Evolutionary conservation across 2,329 filamentous ascomycete species (phyloP).

Genomic region (Neonectria sp.): DNA sequence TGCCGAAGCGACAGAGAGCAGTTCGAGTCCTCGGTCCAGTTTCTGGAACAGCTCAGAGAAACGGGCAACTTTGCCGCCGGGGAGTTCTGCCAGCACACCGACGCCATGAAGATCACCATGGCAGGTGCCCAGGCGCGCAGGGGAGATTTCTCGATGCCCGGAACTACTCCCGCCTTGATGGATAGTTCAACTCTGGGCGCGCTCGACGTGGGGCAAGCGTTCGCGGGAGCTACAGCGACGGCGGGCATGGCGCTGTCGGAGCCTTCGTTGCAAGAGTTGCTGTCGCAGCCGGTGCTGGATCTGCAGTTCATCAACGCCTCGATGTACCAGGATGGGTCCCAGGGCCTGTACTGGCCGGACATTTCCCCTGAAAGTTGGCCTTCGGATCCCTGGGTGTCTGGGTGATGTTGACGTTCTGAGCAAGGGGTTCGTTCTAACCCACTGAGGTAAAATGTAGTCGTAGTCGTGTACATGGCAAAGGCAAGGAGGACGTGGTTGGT

Average conservation of each 20-base stretch:
- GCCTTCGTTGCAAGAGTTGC: slow-evolving; percentile 53
- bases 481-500: background rate
- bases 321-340: slow-evolving; percentile 45
- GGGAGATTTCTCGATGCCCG: slow-evolving; percentile 33
- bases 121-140: slow-evolving; percentile 33
- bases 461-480: background rate
- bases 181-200: slow-evolving; percentile 21
- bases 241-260: slow-evolving; percentile 55
- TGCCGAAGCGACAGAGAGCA: slow-evolving; percentile 56
- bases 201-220: slow-evolving; percentile 34
- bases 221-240: slow-evolving; percentile 41
- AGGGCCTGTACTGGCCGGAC: slow-evolving; percentile 46
- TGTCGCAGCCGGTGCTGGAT: slow-evolving; percentile 52
- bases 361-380: slow-evolving; percentile 47
- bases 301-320: slow-evolving; percentile 53
- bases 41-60: slow-evolving; percentile 56
- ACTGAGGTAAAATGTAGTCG: too few relatives aligned
- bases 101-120: slow-evolving; percentile 52
- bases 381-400: slow-evolving; percentile 37
- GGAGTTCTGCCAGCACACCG: slow-evolving; percentile 59
- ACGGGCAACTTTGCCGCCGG: slow-evolving; percentile 59
- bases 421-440: background rate
- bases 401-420: background rate
- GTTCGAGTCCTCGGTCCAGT: slow-evolving; percentile 56
- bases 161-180: slow-evolving; percentile 26